A percentile compares a stretch with the other conserved stretches of the same genome.
phyloP scores from a whole-genome alignment of 2,329 filamentous ascomycete species.

The Piedraia hortae region DNA sequence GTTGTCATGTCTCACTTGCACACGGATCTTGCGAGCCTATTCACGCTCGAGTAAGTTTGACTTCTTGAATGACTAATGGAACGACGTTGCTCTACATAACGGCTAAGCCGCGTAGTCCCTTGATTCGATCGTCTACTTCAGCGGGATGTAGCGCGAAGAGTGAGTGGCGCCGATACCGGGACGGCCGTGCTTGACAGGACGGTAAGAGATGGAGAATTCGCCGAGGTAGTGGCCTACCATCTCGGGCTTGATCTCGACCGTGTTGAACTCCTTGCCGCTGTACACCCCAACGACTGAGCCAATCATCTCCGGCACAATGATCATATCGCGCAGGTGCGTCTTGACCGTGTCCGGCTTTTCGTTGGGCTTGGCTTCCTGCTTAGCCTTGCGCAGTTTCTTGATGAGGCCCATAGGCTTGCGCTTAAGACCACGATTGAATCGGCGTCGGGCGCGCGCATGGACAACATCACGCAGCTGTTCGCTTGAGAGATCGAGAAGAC shows the following conservation, averaged over 20 bases:
- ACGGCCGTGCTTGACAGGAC: conserved; percentile 99
- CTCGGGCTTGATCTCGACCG: conserved; percentile 99
- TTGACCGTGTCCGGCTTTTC: conserved; percentile 99
- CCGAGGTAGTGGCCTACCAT: conserved; percentile 99
- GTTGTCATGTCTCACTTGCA: too few relatives aligned
- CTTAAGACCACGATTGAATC: conserved; percentile 99
- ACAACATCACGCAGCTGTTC: conserved; percentile 98
- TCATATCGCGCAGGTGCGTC: conserved; percentile 99
- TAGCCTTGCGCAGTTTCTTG: conserved; percentile 99
- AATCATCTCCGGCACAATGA: conserved; percentile 99
- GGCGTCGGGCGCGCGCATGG: conserved; percentile 89
- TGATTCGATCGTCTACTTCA: too few relatives aligned
- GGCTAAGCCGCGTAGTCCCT: too few relatives aligned
- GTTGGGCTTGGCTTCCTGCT: conserved; percentile 96
- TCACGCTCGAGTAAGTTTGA: too few relatives aligned
- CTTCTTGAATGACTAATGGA: too few relatives aligned
- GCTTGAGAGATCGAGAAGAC: conserved; percentile 93
- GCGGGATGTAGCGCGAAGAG: conserved; percentile 99
- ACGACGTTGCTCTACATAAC: too few relatives aligned
- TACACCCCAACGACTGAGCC: conserved; percentile 96
- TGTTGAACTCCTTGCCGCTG: conserved; percentile 99
- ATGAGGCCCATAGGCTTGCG: conserved; percentile 99
- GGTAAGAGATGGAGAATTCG: conserved; percentile 99
- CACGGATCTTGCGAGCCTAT: too few relatives aligned
- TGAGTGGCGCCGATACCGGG: conserved; percentile 99